Evolutionary conservation across 495 filamentous ascomycete species (phyloP).

Genomic region (Aspergillus heteromorphus): DNA sequence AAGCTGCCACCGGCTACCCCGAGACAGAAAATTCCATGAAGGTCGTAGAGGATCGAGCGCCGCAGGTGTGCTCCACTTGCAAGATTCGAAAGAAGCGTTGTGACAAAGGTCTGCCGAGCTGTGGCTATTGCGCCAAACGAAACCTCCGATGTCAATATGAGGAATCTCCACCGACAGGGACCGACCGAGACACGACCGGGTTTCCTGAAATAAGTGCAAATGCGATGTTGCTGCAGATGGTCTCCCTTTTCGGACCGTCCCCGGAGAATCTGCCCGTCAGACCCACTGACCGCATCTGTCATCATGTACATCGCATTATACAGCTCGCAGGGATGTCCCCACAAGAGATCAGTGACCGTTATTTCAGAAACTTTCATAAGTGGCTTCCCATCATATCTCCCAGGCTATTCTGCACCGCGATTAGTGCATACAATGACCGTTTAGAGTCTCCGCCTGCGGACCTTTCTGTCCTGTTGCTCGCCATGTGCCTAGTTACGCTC

Average conservation of each 20-base stretch:
- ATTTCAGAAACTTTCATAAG: slow-evolving; percentile 31
- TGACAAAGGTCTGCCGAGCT: slow-evolving; percentile 30
- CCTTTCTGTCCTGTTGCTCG: slow-evolving; percentile 12
- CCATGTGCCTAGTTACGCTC: slow-evolving; percentile 4
- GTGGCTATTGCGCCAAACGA: slow-evolving; percentile 18
- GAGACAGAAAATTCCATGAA: background rate
- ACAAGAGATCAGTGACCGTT: slow-evolving; percentile 29
- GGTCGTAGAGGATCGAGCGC: background rate
- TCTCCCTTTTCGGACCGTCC: background rate
- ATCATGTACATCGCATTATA: slow-evolving; percentile 1
- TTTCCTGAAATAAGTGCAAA: background rate
- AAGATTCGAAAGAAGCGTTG: slow-evolving; percentile 33
- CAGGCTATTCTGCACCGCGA: slow-evolving; percentile 14
- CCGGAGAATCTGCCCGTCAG: background rate
- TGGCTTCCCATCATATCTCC: slow-evolving; percentile 34
- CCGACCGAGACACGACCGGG: background rate
- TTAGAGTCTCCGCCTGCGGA: slow-evolving; percentile 11
- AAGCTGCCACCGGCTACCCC: background rate
- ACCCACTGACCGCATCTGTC: background rate
- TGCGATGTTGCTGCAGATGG: background rate
- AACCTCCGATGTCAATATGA: slow-evolving; percentile 9
- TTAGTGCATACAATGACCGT: background rate
- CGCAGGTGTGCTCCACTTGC: slow-evolving; percentile 23
- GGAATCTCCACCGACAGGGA: background rate
- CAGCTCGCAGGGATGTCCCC: slow-evolving; percentile 22